Evolutionary conservation across 768 basidiomycete genomes (phyloP), one percentile per base, ranked within the genome.

Genomic region (Macrolepiota fuliginosa): DNA sequence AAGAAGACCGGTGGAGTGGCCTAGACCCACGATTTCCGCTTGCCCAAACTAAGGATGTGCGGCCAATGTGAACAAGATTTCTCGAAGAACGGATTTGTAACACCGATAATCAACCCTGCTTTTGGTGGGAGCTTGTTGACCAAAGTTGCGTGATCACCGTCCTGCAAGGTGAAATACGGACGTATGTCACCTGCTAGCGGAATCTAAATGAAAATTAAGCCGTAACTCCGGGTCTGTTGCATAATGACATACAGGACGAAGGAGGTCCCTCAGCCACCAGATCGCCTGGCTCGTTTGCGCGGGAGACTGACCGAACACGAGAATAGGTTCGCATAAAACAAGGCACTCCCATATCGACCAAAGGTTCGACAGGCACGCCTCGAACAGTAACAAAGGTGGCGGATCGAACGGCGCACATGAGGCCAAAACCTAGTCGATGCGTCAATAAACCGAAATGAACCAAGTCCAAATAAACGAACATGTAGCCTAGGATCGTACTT

Each of bases 111-210:
- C 2, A 92, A 72, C 1, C 93, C 94, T 0, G 87, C 73, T 71
- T 87, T 86, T 0, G 92, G 93, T n/a, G 87, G 84, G 32, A 91
- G 84, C 63, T 88, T 87, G 70, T 93, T 94, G 46, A 97, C 88
- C 12, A 99, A 73, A 1, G 81, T 68, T 2, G 81, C 66, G 64
- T 90, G 87, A 62, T 97, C 95, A n/a, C 82, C 82, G 68, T 98
- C 96, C 71, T 98, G 96, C 67, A 99, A 94, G 15, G 96, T 97
- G 65, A 98, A 91, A 72, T 96, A 99, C 0, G 96, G 96, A 9
- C 96, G 83, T 67, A 93, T 85, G 69, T 99, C 96, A 1, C 85
- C 86, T 0, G 89, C 84, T 7, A 92, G 79, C 3, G 94, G 93
- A 32, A 96, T 87, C 93, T 94, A 19, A 7, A 37, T 22, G 37